Percentiles rank a stretch among this genome's conserved stretches.
Conservation (phyloP, 179 eudicot genomes). For the Spergularia azorica region DNA sequence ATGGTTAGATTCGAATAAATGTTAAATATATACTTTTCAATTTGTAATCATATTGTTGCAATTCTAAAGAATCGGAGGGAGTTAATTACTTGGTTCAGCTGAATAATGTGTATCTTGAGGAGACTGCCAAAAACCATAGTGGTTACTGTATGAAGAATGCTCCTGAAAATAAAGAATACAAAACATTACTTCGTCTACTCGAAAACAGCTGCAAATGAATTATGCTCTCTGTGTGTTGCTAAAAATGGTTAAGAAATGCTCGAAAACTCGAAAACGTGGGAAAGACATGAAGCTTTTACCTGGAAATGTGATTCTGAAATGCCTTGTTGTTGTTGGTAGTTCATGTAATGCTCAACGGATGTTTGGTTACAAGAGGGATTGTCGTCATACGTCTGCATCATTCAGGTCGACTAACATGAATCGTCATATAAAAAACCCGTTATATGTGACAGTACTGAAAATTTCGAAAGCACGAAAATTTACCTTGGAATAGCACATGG, state of each 20-base stretch:
- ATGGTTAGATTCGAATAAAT: too few relatives aligned
- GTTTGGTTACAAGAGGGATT: conserved; percentile 4
- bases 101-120: conserved; percentile 38
- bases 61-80: not conserved
- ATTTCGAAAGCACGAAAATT: not conserved
- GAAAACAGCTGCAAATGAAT: too few relatives aligned
- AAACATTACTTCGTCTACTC: not conserved
- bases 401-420: not conserved
- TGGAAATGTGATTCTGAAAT: not conserved
- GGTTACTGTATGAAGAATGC: conserved; percentile 43
- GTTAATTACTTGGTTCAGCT: conserved; percentile 45
- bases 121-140: conserved; percentile 52
- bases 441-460: not conserved
- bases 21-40: too few relatives aligned
- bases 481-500: conserved; percentile 48
- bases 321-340: not conserved
- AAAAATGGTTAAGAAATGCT: too few relatives aligned
- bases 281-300: not conserved
- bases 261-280: not conserved
- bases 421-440: not conserved
- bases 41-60: too few relatives aligned
- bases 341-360: not conserved
- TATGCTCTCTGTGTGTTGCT: too few relatives aligned
- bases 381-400: conserved; percentile 1
- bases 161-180: conserved; percentile 37